Evolutionary conservation across 768 basidiomycete species (phyloP), one percentile per base, ranked within the genome.

Genomic region (Kwoniella botswanensis): DNA sequence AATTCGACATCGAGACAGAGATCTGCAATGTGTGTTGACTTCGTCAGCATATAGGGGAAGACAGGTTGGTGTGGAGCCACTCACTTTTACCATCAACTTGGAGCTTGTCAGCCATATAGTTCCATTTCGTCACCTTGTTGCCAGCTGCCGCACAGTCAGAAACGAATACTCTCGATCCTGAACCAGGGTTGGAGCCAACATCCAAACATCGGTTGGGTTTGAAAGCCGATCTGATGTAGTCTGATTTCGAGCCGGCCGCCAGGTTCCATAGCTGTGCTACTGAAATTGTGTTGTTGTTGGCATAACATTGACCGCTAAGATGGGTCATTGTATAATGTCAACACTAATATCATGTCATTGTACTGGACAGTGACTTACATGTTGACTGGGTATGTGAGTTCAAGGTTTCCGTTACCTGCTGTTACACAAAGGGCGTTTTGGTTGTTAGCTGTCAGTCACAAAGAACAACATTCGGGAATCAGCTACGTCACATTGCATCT

Each of bases 51-150:
- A 35, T 0, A 35, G 35, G 3, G 35, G 1, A 35, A 35, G 35
- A 35, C 35, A 46, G 15, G 26, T 29, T 21, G 12, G 46, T 55
- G 11, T n/a, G 54, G 7, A 55, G 54, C 52, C 6, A 63, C 67
- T 68, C 53, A 68, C 67, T 56, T 22, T 53, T 55, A 10, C 59
- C 67, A 17, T 43, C 44, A 15, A 68, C 41, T 44, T 21, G 54
- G 53, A 67, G 41, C 50, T 68, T 68, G 42, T 68, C 67, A 12
- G 46, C 59, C 58, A 63, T 52, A 29, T 68, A 68, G 24, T 68
- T 53, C 67, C 67, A 68, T 18, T 68, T 60, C 18, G 35, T 54
- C 24, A 62, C 59, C 35, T 24, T 24, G 5, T 42, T 52, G 53
- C 52, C 42, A 46, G 35, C 53, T 46, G 29, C 18, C 15, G 35